A percentile compares a stretch with the other conserved stretches of the same genome.
Evolutionary conservation across 805 yeast genomes (phyloP).

Genomic region (Candida railenensis): DNA sequence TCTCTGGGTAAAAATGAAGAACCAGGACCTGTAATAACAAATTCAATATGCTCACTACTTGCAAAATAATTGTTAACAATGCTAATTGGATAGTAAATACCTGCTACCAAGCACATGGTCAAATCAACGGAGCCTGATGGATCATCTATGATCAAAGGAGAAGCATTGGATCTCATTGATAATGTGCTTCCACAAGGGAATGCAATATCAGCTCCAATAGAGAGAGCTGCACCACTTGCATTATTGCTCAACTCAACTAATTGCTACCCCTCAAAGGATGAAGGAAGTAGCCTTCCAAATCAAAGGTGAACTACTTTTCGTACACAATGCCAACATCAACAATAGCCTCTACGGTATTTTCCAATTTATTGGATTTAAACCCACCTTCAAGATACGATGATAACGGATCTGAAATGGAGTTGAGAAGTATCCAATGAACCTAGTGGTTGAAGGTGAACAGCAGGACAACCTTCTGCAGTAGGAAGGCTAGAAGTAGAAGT

Average conservation of each 20-base stretch:
- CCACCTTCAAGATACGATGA: not conserved
- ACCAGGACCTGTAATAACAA: not conserved
- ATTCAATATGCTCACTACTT: not conserved
- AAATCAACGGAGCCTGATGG: not conserved
- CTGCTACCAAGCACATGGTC: not conserved
- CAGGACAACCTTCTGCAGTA: not conserved
- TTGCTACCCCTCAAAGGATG: not conserved
- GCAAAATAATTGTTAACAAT: not conserved
- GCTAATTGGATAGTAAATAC: not conserved
- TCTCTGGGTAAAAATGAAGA: too few relatives aligned
- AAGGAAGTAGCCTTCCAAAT: not conserved
- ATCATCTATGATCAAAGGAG: not conserved
- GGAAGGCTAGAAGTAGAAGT: not conserved
- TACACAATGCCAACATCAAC: not conserved
- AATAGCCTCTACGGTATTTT: not conserved
- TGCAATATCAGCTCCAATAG: not conserved
- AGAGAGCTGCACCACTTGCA: not conserved
- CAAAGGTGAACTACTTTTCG: not conserved
- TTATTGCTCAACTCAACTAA: not conserved
- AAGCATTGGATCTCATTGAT: not conserved
- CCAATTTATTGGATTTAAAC: not conserved
- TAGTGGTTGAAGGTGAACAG: not conserved
- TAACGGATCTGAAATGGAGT: not conserved
- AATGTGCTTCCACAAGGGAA: not conserved
- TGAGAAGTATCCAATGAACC: not conserved